A percentile compares a stretch with the other conserved stretches of the same genome.
These are phyloP conservation scores for Toxoplasma gondii DNA, from an alignment of 169 alveolate species.

Conservation along the genomic window DNA sequence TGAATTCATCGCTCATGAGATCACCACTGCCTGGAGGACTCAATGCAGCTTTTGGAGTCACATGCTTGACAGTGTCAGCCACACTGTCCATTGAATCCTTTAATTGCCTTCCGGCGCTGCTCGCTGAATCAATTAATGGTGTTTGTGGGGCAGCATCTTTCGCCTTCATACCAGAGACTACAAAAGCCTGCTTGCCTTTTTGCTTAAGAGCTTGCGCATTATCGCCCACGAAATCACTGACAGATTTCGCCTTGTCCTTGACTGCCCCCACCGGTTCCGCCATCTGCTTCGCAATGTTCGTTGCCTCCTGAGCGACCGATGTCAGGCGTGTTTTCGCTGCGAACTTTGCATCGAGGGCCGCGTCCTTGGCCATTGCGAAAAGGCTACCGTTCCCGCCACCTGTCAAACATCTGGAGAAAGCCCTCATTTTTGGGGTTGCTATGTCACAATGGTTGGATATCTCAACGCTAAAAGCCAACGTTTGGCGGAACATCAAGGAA, in stretches of 20 bases:
- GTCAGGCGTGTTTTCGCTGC: background rate
- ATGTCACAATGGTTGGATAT: background rate
- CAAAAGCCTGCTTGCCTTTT: background rate
- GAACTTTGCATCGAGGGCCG: conserved; percentile 3
- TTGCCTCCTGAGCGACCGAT: background rate
- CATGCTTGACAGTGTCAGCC: background rate
- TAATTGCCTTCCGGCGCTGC: background rate
- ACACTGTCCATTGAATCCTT: background rate
- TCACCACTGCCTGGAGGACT: background rate
- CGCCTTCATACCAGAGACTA: background rate
- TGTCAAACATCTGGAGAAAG: background rate
- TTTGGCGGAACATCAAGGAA: background rate
- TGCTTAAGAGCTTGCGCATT: background rate
- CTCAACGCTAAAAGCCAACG: background rate
- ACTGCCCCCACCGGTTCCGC: background rate
- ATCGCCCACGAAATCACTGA: background rate
- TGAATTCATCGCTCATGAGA: background rate
- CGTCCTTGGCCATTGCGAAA: background rate
- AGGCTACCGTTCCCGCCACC: background rate
- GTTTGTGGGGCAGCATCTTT: background rate
- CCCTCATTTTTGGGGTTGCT: background rate
- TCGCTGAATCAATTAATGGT: background rate
- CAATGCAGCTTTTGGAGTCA: background rate
- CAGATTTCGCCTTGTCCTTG: background rate
- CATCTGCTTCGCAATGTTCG: conserved; percentile 15